These are phyloP conservation scores for Corylus americana DNA, from an alignment of 306 rosid genomes.

Conservation along the genomic window DNA sequence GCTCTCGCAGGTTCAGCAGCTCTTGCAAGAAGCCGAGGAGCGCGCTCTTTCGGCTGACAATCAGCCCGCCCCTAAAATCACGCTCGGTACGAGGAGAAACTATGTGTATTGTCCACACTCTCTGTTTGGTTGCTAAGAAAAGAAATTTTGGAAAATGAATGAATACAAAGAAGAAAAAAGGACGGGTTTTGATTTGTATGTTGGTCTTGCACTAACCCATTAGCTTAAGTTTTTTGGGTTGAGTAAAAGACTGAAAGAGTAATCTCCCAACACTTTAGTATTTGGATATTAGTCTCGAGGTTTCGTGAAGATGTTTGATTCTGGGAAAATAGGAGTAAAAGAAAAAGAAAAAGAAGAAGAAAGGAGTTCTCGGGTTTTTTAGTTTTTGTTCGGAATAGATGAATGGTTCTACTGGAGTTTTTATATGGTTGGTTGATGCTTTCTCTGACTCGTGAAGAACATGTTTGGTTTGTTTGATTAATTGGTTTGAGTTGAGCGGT, in stretches of 20 bases:
- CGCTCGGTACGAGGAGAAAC: constrained; percentile 46
- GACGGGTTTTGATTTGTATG: not conserved
- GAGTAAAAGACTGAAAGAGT: too few species aligned
- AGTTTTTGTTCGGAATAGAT: not conserved
- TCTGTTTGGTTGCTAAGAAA: not conserved
- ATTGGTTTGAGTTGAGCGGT: not conserved
- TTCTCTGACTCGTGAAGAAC: not conserved
- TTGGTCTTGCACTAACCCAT: not conserved
- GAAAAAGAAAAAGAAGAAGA: too few species aligned
- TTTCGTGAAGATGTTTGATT: not conserved
- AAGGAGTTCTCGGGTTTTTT: too few species aligned
- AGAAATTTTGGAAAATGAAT: not conserved
- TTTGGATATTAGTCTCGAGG: not conserved
- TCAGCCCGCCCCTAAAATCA: constrained; percentile 74
- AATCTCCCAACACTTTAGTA: not conserved
- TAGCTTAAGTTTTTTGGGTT: too few species aligned
- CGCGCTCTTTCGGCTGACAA: constrained; percentile 55
- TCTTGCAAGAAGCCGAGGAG: constrained; percentile 74
- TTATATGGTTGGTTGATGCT: not conserved
- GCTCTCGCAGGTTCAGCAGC: constrained; percentile 75
- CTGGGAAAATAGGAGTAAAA: not conserved
- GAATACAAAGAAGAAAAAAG: not conserved
- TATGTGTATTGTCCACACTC: not conserved
- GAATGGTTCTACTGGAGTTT: not conserved
- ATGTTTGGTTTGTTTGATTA: not conserved